Conservation (phyloP, 148 eudicot genomes). For the Mesembryanthemum crystallinum region DNA sequence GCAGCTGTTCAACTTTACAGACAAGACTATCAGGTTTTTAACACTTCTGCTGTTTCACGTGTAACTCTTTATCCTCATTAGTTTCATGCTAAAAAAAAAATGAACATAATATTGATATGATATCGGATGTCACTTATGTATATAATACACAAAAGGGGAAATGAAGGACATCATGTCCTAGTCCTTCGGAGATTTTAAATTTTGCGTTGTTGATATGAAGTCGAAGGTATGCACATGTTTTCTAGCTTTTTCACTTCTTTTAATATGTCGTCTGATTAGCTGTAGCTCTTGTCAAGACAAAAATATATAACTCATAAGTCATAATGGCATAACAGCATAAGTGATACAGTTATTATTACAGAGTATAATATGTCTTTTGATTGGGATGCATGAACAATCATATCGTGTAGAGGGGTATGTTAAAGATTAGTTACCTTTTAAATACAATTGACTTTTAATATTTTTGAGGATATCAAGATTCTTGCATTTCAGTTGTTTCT, state of each 20-base stretch:
- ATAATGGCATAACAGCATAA: too few relatives aligned
- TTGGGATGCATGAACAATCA: too few relatives aligned
- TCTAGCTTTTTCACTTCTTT: neutral
- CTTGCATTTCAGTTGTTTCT: too few relatives aligned
- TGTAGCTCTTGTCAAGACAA: neutral
- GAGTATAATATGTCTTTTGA: too few relatives aligned
- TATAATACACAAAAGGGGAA: too few relatives aligned
- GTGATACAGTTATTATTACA: neutral
- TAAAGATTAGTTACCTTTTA: too few relatives aligned
- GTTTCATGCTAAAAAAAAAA: too few relatives aligned
- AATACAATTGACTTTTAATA: too few relatives aligned
- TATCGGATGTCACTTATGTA: too few relatives aligned
- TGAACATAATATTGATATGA: too few relatives aligned
- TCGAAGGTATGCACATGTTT: neutral
- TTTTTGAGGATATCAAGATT: too few relatives aligned
- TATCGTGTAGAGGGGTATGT: too few relatives aligned
- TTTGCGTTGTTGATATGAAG: neutral
- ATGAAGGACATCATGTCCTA: neutral
- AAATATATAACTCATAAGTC: neutral
- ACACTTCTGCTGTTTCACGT: neutral
- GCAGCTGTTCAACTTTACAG: conserved; percentile 41
- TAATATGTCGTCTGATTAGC: neutral
- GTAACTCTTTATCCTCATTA: neutral
- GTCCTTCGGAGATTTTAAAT: neutral
- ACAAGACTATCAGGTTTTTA: conserved; percentile 41